Conservation (phyloP, 2,329 filamentous ascomycete species). For the Verticillium longisporum region DNA sequence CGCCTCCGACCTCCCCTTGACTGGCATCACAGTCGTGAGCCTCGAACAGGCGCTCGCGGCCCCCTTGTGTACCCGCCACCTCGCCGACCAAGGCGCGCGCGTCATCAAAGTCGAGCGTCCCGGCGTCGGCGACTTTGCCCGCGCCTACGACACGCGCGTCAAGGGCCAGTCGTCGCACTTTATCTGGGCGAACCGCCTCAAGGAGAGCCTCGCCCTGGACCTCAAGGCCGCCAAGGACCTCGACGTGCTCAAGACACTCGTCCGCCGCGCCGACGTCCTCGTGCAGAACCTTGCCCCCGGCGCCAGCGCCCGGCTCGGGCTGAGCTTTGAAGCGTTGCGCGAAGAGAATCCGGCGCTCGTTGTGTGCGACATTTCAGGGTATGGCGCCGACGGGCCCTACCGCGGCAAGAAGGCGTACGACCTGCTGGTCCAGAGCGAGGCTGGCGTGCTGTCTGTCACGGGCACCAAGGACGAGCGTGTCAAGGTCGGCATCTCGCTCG, state of each 20-base stretch:
- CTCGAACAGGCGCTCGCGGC: slow-evolving; percentile 49
- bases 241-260: slow-evolving; percentile 31
- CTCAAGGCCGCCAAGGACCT: slow-evolving; percentile 37
- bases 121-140: slow-evolving; percentile 43
- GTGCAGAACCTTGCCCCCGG: slow-evolving; percentile 48
- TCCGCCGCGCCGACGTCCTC: slow-evolving; percentile 39
- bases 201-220: slow-evolving; percentile 44
- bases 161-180: slow-evolving; percentile 45
- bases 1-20: slow-evolving; percentile 12
- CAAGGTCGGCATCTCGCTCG: slow-evolving; percentile 48
- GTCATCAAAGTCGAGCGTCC: slow-evolving; percentile 50
- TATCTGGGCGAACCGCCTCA: slow-evolving; percentile 48
- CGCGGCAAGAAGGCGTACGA: slow-evolving; percentile 49
- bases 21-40: slow-evolving; percentile 42
- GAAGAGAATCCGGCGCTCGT: slow-evolving; percentile 35
- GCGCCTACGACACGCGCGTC: slow-evolving; percentile 42
- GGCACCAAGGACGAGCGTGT: slow-evolving; percentile 34
- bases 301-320: slow-evolving; percentile 36
- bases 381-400: slow-evolving; percentile 43
- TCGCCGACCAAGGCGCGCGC: slow-evolving; percentile 45
- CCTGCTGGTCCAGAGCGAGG: slow-evolving; percentile 47
- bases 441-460: slow-evolving; percentile 43
- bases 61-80: slow-evolving; percentile 46
- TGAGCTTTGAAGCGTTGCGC: slow-evolving; percentile 36
- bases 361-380: slow-evolving; percentile 47